These are phyloP conservation scores for Abrus pulchellus DNA, from an alignment of 306 rosid genomes.

Conservation along the genomic window DNA sequence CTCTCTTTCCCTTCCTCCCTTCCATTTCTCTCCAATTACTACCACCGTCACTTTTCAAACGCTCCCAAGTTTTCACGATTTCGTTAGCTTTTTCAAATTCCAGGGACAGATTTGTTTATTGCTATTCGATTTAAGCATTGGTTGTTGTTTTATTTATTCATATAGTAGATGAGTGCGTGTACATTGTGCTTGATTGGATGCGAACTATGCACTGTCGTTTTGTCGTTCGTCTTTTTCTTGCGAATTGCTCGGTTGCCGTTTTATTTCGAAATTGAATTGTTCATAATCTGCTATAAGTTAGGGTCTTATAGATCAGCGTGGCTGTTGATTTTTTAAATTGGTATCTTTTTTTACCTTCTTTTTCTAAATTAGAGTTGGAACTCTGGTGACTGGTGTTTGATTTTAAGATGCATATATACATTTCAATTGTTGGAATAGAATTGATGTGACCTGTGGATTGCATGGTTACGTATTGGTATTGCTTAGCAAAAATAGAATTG, in stretches of 20 bases:
- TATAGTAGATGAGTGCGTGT: neutral
- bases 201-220: conserved; percentile 4
- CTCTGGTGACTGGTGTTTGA: neutral
- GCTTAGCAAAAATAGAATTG: conserved; percentile 3
- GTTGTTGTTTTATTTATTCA: neutral
- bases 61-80: neutral
- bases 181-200: conserved; percentile 14
- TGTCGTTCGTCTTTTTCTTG: neutral
- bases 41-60: neutral
- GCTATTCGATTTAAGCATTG: neutral
- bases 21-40: neutral
- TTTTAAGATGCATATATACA: neutral
- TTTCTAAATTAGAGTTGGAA: neutral
- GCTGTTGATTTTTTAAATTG: neutral
- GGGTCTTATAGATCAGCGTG: conserved; percentile 38
- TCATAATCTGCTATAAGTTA: neutral
- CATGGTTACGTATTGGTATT: conserved; percentile 12
- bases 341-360: neutral
- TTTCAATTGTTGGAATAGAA: neutral
- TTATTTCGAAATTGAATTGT: conserved; percentile 8
- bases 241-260: neutral
- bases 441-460: neutral
- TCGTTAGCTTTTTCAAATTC: neutral
- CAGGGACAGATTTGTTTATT: neutral
- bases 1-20: neutral